A percentile compares a stretch with the other conserved stretches of the same genome.
phyloP scores from a whole-genome alignment of 495 filamentous ascomycete species.

The Lindgomyces ingoldianus region DNA sequence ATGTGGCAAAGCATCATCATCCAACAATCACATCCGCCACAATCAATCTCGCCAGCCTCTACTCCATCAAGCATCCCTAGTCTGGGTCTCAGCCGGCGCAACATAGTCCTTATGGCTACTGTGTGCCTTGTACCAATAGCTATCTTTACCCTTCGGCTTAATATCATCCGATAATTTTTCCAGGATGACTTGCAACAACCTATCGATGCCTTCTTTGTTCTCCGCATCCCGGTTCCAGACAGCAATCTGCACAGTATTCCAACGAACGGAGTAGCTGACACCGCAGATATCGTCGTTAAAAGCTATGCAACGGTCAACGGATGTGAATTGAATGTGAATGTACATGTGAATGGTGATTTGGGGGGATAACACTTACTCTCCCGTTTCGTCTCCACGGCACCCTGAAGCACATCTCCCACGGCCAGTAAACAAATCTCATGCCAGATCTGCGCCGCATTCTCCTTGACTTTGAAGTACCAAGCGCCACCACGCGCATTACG shows the following conservation, averaged over 20 bases:
- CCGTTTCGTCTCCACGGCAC: conserved; percentile 61
- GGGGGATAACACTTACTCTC: conserved; percentile 60
- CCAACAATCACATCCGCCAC: too few relatives aligned
- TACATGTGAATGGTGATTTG: not conserved
- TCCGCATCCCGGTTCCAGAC: conserved; percentile 83
- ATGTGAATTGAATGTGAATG: not conserved
- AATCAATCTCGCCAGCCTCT: too few relatives aligned
- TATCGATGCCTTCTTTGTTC: conserved; percentile 71
- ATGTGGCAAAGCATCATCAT: too few relatives aligned
- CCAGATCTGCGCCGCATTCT: conserved; percentile 71
- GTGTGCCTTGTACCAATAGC: conserved; percentile 68
- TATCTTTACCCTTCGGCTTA: conserved; percentile 67
- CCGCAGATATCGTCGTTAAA: conserved; percentile 76
- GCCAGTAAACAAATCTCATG: conserved; percentile 76
- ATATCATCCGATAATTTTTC: conserved; percentile 67
- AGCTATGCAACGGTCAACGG: conserved; percentile 44
- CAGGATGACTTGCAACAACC: conserved; percentile 66
- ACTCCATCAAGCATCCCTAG: too few relatives aligned
- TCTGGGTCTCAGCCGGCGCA: too few relatives aligned
- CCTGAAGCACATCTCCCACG: conserved; percentile 81
- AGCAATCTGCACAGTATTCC: conserved; percentile 75
- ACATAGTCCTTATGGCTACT: conserved; percentile 58
- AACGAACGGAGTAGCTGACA: conserved; percentile 69
- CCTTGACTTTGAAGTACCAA: conserved; percentile 87
- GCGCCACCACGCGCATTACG: conserved; percentile 78